These are phyloP conservation scores for Asterionellopsis glacialis DNA, from an alignment of 108 stramenopile species.

Conservation along the genomic window DNA sequence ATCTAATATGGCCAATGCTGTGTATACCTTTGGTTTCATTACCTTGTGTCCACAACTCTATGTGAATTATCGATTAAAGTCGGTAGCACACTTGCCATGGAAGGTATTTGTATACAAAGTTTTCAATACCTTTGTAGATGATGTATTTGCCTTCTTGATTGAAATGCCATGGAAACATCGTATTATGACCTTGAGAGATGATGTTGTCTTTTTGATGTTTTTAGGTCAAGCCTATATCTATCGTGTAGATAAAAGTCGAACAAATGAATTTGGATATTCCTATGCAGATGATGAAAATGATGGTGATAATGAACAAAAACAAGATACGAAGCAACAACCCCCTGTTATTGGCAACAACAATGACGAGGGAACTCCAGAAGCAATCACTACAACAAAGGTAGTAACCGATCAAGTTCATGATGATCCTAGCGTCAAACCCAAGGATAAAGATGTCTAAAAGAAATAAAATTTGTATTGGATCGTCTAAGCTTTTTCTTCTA, in stretches of 20 bases:
- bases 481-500: too few species aligned
- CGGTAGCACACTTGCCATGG: constrained; percentile 63
- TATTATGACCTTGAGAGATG: constrained; percentile 57
- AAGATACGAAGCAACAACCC: not conserved
- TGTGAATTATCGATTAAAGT: constrained; percentile 65
- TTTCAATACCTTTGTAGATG: constrained; percentile 62
- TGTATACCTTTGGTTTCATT: constrained; percentile 61
- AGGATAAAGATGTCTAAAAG: too few species aligned
- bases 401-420: too few species aligned
- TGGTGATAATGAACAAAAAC: not conserved
- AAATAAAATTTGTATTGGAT: too few species aligned
- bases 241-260: constrained; percentile 38
- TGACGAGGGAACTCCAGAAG: too few species aligned
- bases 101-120: constrained; percentile 60
- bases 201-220: constrained; percentile 50
- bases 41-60: constrained; percentile 56
- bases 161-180: constrained; percentile 58
- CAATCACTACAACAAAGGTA: too few species aligned
- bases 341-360: too few species aligned
- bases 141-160: constrained; percentile 55
- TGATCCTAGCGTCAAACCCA: too few species aligned
- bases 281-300: constrained; percentile 25
- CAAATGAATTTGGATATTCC: constrained; percentile 52
- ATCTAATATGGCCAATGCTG: constrained; percentile 36
- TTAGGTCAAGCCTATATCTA: constrained; percentile 48